Evolutionary conservation across 371 early-diverging fungal species (phyloP), one percentile per base, ranked within the genome.

Genomic region (Sporodiniella umbellata): DNA sequence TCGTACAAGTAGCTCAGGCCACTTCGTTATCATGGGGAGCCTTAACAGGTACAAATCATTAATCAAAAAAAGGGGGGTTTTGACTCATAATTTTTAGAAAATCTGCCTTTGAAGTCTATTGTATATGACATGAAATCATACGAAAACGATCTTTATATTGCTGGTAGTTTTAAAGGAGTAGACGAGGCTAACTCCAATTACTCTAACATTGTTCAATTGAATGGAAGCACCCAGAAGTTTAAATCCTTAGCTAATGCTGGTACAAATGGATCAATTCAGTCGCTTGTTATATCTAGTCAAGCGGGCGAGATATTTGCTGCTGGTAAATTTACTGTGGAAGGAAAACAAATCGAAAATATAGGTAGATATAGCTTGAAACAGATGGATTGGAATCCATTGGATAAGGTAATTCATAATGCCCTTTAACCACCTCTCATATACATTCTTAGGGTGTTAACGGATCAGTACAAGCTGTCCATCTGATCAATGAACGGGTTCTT

Each of bases 371-470:
- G 51, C 28, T 23, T 51, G 8, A 33, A 50, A 2, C 33, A 42
- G 28, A 31, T 46, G 7, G 21, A 51, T 11, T 73, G 74, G 74
- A 46, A 23, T 24, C n/a, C 60, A 1, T 35, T 73, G n/a, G 37
- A 54, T 39, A 58, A 57, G 22, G 54, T 62, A 60, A n/a, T n/a
- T n/a, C n/a, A n/a, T n/a, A n/a, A n/a, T n/a, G n/a, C n/a, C n/a
- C n/a, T n/a, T n/a, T n/a, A n/a, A n/a, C n/a, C n/a, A n/a, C n/a
- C n/a, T n/a, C n/a, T n/a, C n/a, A n/a, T n/a, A n/a, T n/a, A n/a
- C n/a, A n/a, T 35, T 25, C 7, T 46, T 54, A 64, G 61, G 74
- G 74, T 24, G 66, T 73, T 0, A 58, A 73, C 45, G 70, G 70
- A 0, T 53, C 60, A 28, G 68, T 65, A 17, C 48, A 43, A 24